Evolutionary conservation across 257 asterid species (phyloP).

Genomic region (Lycium barbarum): DNA sequence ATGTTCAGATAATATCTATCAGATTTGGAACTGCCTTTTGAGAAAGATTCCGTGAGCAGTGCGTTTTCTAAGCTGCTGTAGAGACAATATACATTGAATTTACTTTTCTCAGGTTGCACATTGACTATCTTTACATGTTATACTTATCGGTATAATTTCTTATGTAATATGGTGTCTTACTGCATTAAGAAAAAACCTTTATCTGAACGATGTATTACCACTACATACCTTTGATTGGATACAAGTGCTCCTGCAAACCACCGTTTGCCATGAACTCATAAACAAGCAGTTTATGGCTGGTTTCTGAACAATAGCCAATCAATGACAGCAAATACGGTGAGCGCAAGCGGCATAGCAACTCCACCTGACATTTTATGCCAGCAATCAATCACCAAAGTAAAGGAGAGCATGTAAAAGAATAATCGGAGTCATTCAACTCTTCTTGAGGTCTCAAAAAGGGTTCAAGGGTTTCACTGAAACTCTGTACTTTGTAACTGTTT

Average conservation of each 20-base stretch:
- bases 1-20: neutral
- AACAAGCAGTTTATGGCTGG: constrained; percentile 75
- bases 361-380: constrained; percentile 60
- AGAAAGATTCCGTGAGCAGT: neutral
- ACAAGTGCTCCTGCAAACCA: constrained; percentile 92
- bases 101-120: neutral
- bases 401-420: neutral
- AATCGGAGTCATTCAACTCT: neutral
- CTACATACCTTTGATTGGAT: constrained; percentile 64
- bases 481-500: neutral
- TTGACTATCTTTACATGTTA: neutral
- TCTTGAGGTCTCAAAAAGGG: neutral
- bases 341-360: constrained; percentile 69
- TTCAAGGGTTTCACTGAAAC: neutral
- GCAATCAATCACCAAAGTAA: constrained; percentile 9
- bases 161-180: neutral
- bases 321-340: constrained; percentile 77
- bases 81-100: neutral
- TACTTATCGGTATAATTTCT: neutral
- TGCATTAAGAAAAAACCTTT: neutral
- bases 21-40: neutral
- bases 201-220: neutral
- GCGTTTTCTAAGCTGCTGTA: neutral
- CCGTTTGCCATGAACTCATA: constrained; percentile 97
- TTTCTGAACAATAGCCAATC: constrained; percentile 82